Base-by-base conservation (phyloP, 1,284 basidiomycete species). In the Baeospora myosura region DNA sequence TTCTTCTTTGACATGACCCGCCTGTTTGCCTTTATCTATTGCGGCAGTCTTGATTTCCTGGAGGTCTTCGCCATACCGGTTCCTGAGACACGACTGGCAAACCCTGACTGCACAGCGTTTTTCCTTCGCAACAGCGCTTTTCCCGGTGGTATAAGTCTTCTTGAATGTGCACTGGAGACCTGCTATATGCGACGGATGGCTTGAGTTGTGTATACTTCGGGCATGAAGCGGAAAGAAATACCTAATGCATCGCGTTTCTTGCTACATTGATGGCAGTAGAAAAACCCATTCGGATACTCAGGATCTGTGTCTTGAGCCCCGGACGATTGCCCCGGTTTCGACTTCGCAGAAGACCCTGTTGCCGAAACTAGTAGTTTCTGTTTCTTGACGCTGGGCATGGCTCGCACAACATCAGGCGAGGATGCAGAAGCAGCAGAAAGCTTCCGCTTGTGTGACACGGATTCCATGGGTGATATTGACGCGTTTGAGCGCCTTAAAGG, bases 261-360 rank as follows among this genome's bases (percentile, higher is more conserved):
- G 47, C 67, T 68, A 56, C 83, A 87, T 52, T 87, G 83, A 57
- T 87, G 83, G 49, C 83, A 87, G 49, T 77, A 73, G 39, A 74
- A 14, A 20, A 16, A 34, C 11, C 18, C 32, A 14, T 14, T 8
- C 8, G 26, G 26, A 14, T 8, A 28, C n/a, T 28, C 26, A 8
- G 8, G 26, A 14, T 8, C n/a, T 8, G 26, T 14, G 26, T 8
- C n/a, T 28, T 28, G 26, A 14, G 8, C n/a, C n/a, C 26, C 8
- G 14, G 18, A 16, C 8, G 24, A 24, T 42, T 11, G n/a, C 20
- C 38, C 41, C 6, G 12, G 17, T 38, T 42, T 38, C 7, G 38
- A 16, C 30, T 42, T 50, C 36, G 43, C 46, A n/a, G 35, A 20
- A 18, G 23, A 2, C 11, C 20, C 20, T 25, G 37, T 22, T 2